Evolutionary conservation across 176 grass and related monocot genomes (phyloP), one percentile per base, ranked within the genome.

Genomic region (Lolium rigidum): DNA sequence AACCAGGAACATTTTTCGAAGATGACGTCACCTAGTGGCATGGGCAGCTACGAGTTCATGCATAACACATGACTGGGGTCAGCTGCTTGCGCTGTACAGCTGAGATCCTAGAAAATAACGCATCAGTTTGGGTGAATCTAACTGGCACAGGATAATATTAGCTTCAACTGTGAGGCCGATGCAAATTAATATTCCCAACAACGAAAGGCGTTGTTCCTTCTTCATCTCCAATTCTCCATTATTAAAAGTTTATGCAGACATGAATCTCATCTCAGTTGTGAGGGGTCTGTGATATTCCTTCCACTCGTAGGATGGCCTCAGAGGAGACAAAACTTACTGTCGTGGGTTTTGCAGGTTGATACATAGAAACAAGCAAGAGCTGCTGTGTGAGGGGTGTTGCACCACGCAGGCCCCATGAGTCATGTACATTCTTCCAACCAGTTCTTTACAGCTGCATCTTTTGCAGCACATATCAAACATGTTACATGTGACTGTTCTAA

Each of bases 361-460:
- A 46, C 9, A 11, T 25, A 38, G 80, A 78, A 69, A 25, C 72
- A 1, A 77, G 26, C 46, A 31, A 50, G 25, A 54, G 22, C 7
- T 25, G 16, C 2, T 43, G 73, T 63, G 43, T 74, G 85, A 59
- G n/a, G 7, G 15, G 52, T 26, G 44, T 18, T 48, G 82, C 67
- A 55, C 48, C 48, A 52, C 24, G 48, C 22, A 15, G 13, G 7
- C 6, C 37, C 67, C 62, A 31, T 31, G 13, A 65, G 25, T 57
- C 79, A 13, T 86, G 56, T 75, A 60, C 39, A 88, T 80, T 61
- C 25, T 78, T 77, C 38, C 17, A 72, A 59, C 54, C 24, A 72
- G 24, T 80, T 49, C 21, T 10, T 48, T 56, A 68, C 79, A 87
- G 21, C 35, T 56, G 65, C 79, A 76, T 82, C 48, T 39, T 41